A percentile compares a stretch with the other conserved stretches of the same genome.
phyloP scores from a whole-genome alignment of 805 yeast genomes.

The Wickerhamiella musiphila region DNA sequence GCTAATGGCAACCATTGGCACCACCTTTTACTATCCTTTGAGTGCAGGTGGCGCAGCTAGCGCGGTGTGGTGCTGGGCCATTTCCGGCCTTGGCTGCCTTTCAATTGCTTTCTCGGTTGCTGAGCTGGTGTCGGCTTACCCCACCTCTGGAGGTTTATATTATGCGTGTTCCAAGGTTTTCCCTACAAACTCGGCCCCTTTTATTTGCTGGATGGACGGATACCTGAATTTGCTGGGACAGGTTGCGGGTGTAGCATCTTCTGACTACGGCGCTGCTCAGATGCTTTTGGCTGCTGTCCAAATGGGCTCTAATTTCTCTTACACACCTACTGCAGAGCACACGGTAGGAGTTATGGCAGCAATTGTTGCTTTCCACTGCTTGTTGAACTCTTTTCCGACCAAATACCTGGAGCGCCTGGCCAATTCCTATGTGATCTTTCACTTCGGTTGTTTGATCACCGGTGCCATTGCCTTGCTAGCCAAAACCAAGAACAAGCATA shows the following conservation, averaged over 20 bases:
- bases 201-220: slow-evolving; percentile 37
- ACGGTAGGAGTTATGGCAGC: slow-evolving; percentile 24
- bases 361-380: slow-evolving; percentile 31
- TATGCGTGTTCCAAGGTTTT: slow-evolving; percentile 28
- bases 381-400: slow-evolving; percentile 35
- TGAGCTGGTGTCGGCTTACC: slow-evolving; percentile 49
- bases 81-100: slow-evolving; percentile 36
- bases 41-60: slow-evolving; percentile 46
- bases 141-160: slow-evolving; percentile 62
- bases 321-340: slow-evolving; percentile 18
- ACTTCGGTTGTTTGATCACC: slow-evolving; percentile 32
- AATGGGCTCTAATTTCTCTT: slow-evolving; percentile 19
- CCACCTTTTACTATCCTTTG: slow-evolving; percentile 32
- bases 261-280: slow-evolving; percentile 22
- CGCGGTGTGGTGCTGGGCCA: slow-evolving; percentile 45
- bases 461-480: slow-evolving; percentile 38
- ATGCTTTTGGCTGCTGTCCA: slow-evolving; percentile 21
- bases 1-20: slow-evolving; percentile 42
- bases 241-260: slow-evolving; percentile 22
- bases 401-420: slow-evolving; percentile 33
- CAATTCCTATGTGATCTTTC: slow-evolving; percentile 33
- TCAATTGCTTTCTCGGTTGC: slow-evolving; percentile 44
- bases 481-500: slow-evolving; percentile 31
- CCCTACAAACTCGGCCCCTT: slow-evolving; percentile 28
- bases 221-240: slow-evolving; percentile 30